Conservation (phyloP, 371 early-diverging fungal genomes). For the Mucor piriformis region DNA sequence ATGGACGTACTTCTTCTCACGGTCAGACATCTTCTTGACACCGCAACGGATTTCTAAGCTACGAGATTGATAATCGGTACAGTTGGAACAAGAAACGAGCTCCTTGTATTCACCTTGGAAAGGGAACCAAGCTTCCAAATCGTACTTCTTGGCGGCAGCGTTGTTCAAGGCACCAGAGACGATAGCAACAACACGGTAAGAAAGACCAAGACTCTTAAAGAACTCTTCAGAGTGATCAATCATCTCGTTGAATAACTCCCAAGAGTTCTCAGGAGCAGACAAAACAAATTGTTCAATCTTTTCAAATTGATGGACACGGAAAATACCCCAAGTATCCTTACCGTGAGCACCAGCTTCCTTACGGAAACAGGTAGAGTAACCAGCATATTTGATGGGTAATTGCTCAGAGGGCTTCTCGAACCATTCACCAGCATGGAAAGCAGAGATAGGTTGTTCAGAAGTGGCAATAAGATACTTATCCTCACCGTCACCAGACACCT, state of each 20-base stretch:
- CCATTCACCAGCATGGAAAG: slow-evolving; percentile 97
- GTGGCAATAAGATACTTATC: slow-evolving; percentile 99
- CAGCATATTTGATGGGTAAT: slow-evolving; percentile 96
- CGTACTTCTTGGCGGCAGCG: slow-evolving; percentile 99
- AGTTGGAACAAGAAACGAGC: slow-evolving; percentile 99
- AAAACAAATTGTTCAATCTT: slow-evolving; percentile 99
- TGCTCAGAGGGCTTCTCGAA: slow-evolving; percentile 90
- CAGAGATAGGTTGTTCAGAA: slow-evolving; percentile 99
- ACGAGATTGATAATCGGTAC: slow-evolving; percentile 98
- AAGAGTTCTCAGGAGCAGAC: slow-evolving; percentile 95
- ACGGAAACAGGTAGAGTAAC: slow-evolving; percentile 99
- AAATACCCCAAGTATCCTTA: slow-evolving; percentile 99
- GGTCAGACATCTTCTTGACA: slow-evolving; percentile 94
- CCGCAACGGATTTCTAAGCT: slow-evolving; percentile 98
- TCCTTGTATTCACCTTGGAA: slow-evolving; percentile 98
- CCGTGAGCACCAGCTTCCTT: slow-evolving; percentile 99
- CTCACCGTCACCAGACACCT: slow-evolving; percentile 82
- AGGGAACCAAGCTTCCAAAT: slow-evolving; percentile 99
- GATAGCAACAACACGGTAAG: slow-evolving; percentile 96
- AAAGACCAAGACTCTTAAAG: slow-evolving; percentile 93
- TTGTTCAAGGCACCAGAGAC: slow-evolving; percentile 98
- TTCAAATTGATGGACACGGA: slow-evolving; percentile 99
- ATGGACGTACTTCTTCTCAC: slow-evolving; percentile 98
- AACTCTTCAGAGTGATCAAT: slow-evolving; percentile 94
- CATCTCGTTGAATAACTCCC: slow-evolving; percentile 99